Base-by-base conservation (phyloP, 2,329 filamentous ascomycete species). In the Penicillium fuscoglaucum region DNA sequence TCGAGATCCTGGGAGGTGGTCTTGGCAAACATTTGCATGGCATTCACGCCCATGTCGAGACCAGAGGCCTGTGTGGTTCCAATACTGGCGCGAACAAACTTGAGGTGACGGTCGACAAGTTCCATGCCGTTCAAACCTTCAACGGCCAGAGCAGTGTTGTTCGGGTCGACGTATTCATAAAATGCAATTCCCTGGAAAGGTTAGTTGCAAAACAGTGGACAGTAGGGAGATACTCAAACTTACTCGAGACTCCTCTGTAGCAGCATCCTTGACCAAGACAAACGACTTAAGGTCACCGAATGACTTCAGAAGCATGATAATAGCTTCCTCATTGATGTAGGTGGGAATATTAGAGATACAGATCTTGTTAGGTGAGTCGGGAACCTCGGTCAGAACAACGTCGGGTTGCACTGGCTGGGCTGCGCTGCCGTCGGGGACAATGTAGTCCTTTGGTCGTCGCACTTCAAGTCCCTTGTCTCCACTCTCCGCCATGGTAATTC, bases 1-100 rank as follows among this genome's bases (percentile, higher is more conserved):
- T 96, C 92, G 35, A 90, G 81, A 60, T 93, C 90, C 56, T 84
- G 84, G 39, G 90, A 89, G 3, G 88, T 91, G 21, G 95, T 96
- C 58, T 93, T 93, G 39, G 95, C 95, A 68, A 99, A 90, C 85
- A 97, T 92, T 51, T 93, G 96, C 87, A 99, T 98, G 62, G 95
- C 95, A 67, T 95, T 96, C 62, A 99, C 93, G 55, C 93, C 91
- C 83, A 97, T 96, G 71, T 99, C 95, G 41, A 96, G 84, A 62
- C 92, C 92, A 47, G 90, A 84, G 24, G 92, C 92, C 74, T 99
- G 95, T n/a, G 92, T 93, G 61, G 91, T 88, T 66, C 95, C 95
- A 64, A 97, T 90, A 75, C 93, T 96, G 31, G 95, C 96, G 71
- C 93, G 91, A 65, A 86, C 82, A 37, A 97, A 92, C 78, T 89